phyloP scores from a whole-genome alignment of 768 basidiomycete species.

The Cantharellus cinnabarinus region DNA sequence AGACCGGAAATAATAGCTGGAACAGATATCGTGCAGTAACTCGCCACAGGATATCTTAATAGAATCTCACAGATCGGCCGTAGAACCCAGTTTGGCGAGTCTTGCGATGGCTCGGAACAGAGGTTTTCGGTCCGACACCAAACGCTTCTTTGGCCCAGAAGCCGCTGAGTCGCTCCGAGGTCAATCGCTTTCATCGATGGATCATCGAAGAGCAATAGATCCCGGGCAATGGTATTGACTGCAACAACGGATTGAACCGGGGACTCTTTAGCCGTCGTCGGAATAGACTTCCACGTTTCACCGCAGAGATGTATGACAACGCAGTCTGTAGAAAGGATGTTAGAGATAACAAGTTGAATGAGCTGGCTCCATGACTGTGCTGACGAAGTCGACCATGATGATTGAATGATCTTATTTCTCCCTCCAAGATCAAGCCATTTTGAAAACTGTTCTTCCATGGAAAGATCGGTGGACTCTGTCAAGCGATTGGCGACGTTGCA shows the following conservation, averaged over 20 bases:
- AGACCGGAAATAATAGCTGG: conserved; percentile 46
- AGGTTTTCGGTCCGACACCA: conserved; percentile 46
- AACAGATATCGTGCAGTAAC: conserved; percentile 40
- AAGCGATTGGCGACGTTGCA: too few relatives aligned
- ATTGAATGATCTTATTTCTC: too few relatives aligned
- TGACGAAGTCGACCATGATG: too few relatives aligned
- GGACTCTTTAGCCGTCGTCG: background rate
- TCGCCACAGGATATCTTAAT: conserved; percentile 28
- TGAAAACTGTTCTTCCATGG: too few relatives aligned
- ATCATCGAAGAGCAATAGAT: conserved; percentile 36
- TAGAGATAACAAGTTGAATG: conserved; percentile 34
- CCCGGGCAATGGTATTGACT: conserved; percentile 35
- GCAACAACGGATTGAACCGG: background rate
- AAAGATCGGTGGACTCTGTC: too few relatives aligned
- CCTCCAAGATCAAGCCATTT: too few relatives aligned
- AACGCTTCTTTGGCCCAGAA: conserved; percentile 46
- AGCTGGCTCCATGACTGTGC: conserved; percentile 14
- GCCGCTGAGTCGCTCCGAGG: conserved; percentile 36
- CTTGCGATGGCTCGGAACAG: conserved; percentile 46
- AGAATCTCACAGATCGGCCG: conserved; percentile 27
- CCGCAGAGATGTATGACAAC: conserved; percentile 58
- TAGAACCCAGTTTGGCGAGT: conserved; percentile 52
- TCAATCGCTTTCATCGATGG: too few relatives aligned
- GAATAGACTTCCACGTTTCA: conserved; percentile 43
- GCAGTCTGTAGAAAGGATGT: conserved; percentile 49